Evolutionary conservation across 768 basidiomycete genomes (phyloP), one percentile per base, ranked within the genome.

Genomic region (Collybia sp.): DNA sequence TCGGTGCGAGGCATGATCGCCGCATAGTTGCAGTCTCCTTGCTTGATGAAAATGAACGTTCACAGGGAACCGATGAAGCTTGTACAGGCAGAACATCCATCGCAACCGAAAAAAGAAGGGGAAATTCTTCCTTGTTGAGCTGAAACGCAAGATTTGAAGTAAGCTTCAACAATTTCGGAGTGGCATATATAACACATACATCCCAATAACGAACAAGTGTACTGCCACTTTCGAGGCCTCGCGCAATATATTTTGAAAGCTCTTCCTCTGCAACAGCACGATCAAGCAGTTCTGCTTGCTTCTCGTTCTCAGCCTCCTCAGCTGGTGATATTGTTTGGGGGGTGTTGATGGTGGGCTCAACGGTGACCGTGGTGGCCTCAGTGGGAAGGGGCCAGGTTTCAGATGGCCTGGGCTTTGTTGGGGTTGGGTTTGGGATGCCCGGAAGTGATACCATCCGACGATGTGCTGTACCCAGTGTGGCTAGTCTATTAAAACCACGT

Each of bases 61-160:
- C 57, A 37, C 50, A 61, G 5, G 57, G 58, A 30, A 63, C 58
- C 1, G 59, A 45, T 10, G 61, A 61, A 2, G 58, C 57, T 43
- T 65, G 62, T 2, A 56, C 55, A 9, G 59, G 62, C 4, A 65
- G 51, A 10, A 61, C 47, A 43, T 62, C 59, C 35, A 61, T 49
- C 3, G 61, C 53, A 15, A 62, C 47, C 9, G 12, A 18, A 25
- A 50, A 61, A 2, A 63, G 42, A 1, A 51, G 45, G 0, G 58
- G 58, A 44, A 45, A 59, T 13, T 45, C 34, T 31, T 39, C 43
- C 20, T 51, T 45, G 37, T 48, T 42, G 11, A 40, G 25, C 48
- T 51, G 31, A 12, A 35, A n/a, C 34, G 20, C 13, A 18, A 12
- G 9, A 12, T 20, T 15, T 34, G 42, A 43, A 9, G 37, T 47